These are phyloP conservation scores for Penicillium nucicola DNA, from an alignment of 495 filamentous ascomycete species.

Conservation along the genomic window DNA sequence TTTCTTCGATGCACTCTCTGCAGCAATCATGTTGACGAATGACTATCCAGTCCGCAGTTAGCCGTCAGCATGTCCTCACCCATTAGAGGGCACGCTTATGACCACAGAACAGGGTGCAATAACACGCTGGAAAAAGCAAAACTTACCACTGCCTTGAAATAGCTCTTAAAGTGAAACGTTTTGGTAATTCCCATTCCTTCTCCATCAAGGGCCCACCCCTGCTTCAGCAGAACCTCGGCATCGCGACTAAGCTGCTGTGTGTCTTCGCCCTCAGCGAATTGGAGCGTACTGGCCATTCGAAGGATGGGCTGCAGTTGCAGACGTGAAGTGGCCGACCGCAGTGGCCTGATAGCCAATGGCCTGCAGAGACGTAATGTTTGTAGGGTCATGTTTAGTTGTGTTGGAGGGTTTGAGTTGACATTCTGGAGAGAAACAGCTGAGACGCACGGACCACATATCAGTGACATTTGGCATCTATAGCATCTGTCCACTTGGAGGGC, in stretches of 20 bases:
- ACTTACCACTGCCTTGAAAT: constrained; percentile 45
- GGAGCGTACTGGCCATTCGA: constrained; percentile 20
- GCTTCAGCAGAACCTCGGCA: constrained; percentile 24
- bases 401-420: too few relatives aligned
- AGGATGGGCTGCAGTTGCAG: background rate
- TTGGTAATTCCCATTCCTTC: constrained; percentile 39
- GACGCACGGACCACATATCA: too few relatives aligned
- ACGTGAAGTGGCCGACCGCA: too few relatives aligned
- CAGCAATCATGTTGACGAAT: constrained; percentile 39
- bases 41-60: constrained; percentile 23
- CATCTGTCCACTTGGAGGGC: too few relatives aligned
- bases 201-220: constrained; percentile 38
- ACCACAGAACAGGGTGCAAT: background rate
- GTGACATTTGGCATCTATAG: too few relatives aligned
- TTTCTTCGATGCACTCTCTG: constrained; percentile 41
- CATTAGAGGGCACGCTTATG: background rate
- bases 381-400: too few relatives aligned
- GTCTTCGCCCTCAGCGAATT: constrained; percentile 38
- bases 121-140: background rate
- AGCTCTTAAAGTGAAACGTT: constrained; percentile 44
- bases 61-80: background rate
- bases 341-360: too few relatives aligned
- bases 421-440: too few relatives aligned
- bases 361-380: too few relatives aligned
- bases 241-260: constrained; percentile 20